A percentile compares a stretch with the other conserved stretches of the same genome.
These are phyloP conservation scores for Hibiscus trionum DNA, from an alignment of 345 rosid species.

Conservation along the genomic window DNA sequence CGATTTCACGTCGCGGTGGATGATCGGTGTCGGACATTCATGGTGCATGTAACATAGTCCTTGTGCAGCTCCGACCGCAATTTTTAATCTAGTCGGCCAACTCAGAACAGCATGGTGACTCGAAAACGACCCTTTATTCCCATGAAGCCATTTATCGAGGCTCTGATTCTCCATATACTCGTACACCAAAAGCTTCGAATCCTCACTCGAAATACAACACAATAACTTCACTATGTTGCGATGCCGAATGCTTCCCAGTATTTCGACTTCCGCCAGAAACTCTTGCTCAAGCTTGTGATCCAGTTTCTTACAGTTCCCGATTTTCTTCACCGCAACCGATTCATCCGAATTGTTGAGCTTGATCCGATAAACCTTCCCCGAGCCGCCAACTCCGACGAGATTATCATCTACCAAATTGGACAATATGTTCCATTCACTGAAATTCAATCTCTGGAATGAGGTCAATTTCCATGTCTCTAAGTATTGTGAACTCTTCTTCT, in stretches of 20 bases:
- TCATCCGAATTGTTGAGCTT: constrained; percentile 29
- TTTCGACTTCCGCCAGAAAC: constrained; percentile 69
- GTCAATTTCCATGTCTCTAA: constrained; percentile 71
- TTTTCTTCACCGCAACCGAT: constrained; percentile 76
- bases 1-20: constrained; percentile 84
- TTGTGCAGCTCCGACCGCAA: constrained; percentile 78
- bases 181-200: constrained; percentile 83
- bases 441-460: constrained; percentile 64
- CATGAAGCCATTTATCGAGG: constrained; percentile 82
- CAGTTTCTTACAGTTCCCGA: constrained; percentile 45
- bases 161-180: constrained; percentile 89
- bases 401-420: constrained; percentile 55
- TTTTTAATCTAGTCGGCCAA: constrained; percentile 68
- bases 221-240: constrained; percentile 71
- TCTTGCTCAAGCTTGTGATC: constrained; percentile 63
- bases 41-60: constrained; percentile 93
- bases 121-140: constrained; percentile 24
- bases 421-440: constrained; percentile 53
- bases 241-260: constrained; percentile 71
- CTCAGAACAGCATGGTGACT: constrained; percentile 20
- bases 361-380: constrained; percentile 77
- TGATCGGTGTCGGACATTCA: constrained; percentile 58
- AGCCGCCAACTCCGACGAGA: constrained; percentile 83
- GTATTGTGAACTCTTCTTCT: constrained; percentile 29
- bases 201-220: constrained; percentile 81